Conservation (phyloP, 371 early-diverging fungal genomes). For the Mortierella sp. region DNA sequence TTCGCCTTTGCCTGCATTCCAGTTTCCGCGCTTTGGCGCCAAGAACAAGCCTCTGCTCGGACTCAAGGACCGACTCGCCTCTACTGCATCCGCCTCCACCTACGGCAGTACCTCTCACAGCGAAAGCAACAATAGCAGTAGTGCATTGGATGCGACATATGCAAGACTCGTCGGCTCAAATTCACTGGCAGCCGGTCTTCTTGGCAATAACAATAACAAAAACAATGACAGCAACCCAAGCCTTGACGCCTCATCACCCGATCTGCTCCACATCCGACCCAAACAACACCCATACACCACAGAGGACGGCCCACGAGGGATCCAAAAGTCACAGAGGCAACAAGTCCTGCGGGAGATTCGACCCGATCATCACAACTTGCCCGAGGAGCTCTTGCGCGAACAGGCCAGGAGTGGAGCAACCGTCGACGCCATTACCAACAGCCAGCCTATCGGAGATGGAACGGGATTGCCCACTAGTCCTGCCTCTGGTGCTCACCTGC, state of each 20-base stretch:
- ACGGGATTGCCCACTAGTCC: background rate
- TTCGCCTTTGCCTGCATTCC: constrained; percentile 11
- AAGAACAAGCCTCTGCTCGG: constrained; percentile 33
- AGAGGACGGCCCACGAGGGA: constrained; percentile 36
- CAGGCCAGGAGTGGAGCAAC: constrained; percentile 43
- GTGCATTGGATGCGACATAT: constrained; percentile 13
- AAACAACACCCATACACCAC: constrained; percentile 43
- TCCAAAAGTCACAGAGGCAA: constrained; percentile 34
- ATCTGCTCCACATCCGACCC: constrained; percentile 39
- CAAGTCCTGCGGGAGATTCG: constrained; percentile 41
- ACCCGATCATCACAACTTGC: constrained; percentile 41
- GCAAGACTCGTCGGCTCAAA: constrained; percentile 25
- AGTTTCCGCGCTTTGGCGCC: constrained; percentile 28
- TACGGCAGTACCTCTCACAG: constrained; percentile 4
- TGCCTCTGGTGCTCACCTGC: background rate
- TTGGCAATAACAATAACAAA: constrained; percentile 1
- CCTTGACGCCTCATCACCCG: background rate
- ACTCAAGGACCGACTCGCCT: constrained; percentile 23
- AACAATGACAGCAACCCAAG: background rate
- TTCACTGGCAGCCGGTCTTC: background rate
- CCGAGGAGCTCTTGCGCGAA: constrained; percentile 47
- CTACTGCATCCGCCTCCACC: background rate
- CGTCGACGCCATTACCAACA: constrained; percentile 25
- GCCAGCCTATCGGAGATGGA: constrained; percentile 1
- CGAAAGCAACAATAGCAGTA: background rate